phyloP scores from a whole-genome alignment of 2,329 filamentous ascomycete genomes.

The Penicillium sp. region DNA sequence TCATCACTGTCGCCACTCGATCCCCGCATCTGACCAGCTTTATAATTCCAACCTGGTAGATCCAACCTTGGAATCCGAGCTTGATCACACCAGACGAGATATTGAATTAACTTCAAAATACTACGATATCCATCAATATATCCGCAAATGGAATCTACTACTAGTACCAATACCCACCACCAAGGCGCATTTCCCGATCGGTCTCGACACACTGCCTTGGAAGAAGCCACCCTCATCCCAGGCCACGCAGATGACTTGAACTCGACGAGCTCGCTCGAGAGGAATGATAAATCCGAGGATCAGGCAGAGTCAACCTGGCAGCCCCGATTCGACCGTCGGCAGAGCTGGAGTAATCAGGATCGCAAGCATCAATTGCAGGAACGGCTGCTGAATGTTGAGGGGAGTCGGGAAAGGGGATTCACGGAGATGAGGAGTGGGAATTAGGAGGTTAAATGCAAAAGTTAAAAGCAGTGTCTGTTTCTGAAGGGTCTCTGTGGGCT shows the following conservation, averaged over 20 bases:
- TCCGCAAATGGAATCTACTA: no score
- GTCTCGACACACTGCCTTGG: conserved; percentile 6
- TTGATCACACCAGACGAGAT: no score
- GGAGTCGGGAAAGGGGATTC: conserved; percentile 60
- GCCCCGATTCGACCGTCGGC: conserved; percentile 33
- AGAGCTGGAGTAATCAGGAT: conserved; percentile 52
- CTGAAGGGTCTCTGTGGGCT: neutral
- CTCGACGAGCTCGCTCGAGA: neutral
- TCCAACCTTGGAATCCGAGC: no score
- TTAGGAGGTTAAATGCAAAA: neutral
- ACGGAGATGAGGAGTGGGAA: conserved; percentile 47
- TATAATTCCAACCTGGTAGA: neutral
- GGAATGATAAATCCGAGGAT: neutral
- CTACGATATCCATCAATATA: no score
- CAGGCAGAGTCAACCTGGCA: conserved; percentile 29
- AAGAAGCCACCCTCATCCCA: neutral
- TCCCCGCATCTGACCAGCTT: conserved; percentile 3
- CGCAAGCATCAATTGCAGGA: conserved; percentile 61
- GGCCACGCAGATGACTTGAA: neutral
- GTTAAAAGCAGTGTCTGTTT: no score
- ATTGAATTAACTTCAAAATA: no score
- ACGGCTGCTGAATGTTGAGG: conserved; percentile 33
- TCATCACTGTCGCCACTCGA: conserved; percentile 7
- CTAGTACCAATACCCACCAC: no score
- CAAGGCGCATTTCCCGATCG: conserved; percentile 5